phyloP scores from a whole-genome alignment of 2,329 filamentous ascomycete genomes.

The Fusarium abutilonis region DNA sequence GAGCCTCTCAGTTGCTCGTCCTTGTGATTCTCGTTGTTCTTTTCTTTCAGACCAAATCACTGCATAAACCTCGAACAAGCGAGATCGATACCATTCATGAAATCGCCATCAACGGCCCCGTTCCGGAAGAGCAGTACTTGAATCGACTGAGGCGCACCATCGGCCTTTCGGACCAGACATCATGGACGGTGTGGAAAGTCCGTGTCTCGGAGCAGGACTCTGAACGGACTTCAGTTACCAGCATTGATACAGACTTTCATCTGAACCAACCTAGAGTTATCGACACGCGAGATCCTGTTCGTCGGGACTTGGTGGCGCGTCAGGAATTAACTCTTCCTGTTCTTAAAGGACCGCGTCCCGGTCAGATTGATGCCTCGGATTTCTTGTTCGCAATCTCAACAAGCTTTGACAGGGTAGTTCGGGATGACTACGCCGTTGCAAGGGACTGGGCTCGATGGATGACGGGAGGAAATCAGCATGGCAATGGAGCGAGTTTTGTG shows the following conservation, averaged over 20 bases:
- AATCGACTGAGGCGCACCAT: slow-evolving; percentile 43
- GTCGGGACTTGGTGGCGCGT: slow-evolving; percentile 43
- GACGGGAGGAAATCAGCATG: slow-evolving; percentile 52
- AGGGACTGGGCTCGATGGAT: slow-evolving; percentile 59
- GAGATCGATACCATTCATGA: slow-evolving; percentile 18
- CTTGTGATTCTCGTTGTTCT: slow-evolving; percentile 43
- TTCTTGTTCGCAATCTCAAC: slow-evolving; percentile 58
- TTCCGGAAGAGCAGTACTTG: slow-evolving; percentile 50
- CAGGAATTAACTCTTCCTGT: slow-evolving; percentile 50
- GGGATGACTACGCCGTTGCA: slow-evolving; percentile 53
- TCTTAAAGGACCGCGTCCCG: slow-evolving; percentile 45
- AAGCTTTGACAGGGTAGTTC: slow-evolving; percentile 53
- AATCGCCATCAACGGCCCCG: slow-evolving; percentile 29
- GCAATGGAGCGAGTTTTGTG: slow-evolving; percentile 57
- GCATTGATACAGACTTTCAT: slow-evolving; percentile 47
- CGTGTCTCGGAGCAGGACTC: slow-evolving; percentile 44
- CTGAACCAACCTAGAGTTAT: slow-evolving; percentile 45
- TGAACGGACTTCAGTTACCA: slow-evolving; percentile 44
- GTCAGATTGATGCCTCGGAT: slow-evolving; percentile 52
- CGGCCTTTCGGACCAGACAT: slow-evolving; percentile 47
- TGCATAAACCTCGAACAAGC: slow-evolving; percentile 18
- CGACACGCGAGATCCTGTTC: slow-evolving; percentile 41
- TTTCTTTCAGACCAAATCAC: slow-evolving; percentile 38
- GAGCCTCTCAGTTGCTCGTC: slow-evolving; percentile 39
- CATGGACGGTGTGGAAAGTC: slow-evolving; percentile 51